A percentile compares a stretch with the other conserved stretches of the same genome.
These are phyloP conservation scores for Ailanthus altissimus DNA, from an alignment of 345 rosid species.

Conservation along the genomic window DNA sequence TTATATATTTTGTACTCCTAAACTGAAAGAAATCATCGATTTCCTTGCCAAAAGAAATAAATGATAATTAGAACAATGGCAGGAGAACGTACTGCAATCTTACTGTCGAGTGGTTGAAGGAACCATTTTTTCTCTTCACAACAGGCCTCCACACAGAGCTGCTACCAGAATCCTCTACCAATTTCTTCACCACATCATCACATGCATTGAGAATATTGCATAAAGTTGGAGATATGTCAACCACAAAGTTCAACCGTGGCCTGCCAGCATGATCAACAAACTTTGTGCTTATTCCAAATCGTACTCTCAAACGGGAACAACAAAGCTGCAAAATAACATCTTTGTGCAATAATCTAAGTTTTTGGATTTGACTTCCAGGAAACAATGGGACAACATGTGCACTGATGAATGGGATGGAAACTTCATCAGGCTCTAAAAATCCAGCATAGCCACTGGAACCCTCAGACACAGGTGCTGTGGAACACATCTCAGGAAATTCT, in stretches of 20 bases:
- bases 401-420: constrained; percentile 49
- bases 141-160: constrained; percentile 67
- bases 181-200: constrained; percentile 46
- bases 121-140: constrained; percentile 40
- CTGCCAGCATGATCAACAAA: constrained; percentile 57
- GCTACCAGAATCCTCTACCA: constrained; percentile 52
- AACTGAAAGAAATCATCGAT: background rate
- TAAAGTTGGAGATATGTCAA: constrained; percentile 52
- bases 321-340: constrained; percentile 53
- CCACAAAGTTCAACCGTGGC: constrained; percentile 66
- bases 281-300: constrained; percentile 60
- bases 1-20: background rate
- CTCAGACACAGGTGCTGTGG: constrained; percentile 34
- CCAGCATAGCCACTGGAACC: constrained; percentile 43
- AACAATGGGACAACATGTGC: constrained; percentile 50
- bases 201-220: constrained; percentile 65
- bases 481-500: constrained; percentile 32
- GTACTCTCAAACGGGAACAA: constrained; percentile 52
- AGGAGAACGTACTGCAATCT: constrained; percentile 70
- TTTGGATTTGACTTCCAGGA: constrained; percentile 44
- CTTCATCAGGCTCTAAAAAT: constrained; percentile 53
- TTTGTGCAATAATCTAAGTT: constrained; percentile 47
- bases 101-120: constrained; percentile 44
- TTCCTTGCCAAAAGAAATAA: background rate
- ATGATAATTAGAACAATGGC: background rate